Conservation (phyloP, 768 basidiomycete genomes). For the Termitomyces sp. region DNA sequence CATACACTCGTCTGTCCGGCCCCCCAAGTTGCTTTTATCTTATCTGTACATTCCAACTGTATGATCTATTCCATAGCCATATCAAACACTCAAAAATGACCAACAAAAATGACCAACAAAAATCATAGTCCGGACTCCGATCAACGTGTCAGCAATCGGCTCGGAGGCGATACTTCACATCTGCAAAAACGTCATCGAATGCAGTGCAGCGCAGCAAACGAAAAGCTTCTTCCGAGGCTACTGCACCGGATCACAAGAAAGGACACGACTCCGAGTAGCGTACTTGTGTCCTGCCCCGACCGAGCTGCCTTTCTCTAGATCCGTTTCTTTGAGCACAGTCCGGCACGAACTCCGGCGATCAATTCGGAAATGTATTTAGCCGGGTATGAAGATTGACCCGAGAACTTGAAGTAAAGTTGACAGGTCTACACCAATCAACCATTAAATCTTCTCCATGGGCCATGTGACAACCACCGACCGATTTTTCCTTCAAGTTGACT, state of each 20-base stretch:
- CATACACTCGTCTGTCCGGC: background rate
- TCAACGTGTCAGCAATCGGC: background rate
- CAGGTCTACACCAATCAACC: too few species aligned
- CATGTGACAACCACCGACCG: too few species aligned
- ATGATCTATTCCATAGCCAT: background rate
- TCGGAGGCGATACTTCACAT: background rate
- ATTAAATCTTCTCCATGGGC: too few species aligned
- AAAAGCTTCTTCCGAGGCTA: background rate
- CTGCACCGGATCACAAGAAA: background rate
- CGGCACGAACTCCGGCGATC: background rate
- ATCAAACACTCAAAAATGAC: background rate
- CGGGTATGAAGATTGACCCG: too few species aligned
- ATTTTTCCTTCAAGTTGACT: too few species aligned
- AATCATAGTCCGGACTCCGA: background rate
- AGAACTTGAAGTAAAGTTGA: too few species aligned
- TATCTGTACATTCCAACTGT: background rate
- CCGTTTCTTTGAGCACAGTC: background rate
- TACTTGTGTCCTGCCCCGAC: too few species aligned
- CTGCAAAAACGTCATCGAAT: background rate
- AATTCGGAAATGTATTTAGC: background rate
- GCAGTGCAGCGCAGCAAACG: background rate
- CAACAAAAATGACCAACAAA: too few species aligned
- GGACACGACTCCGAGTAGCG: too few species aligned
- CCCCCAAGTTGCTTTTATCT: background rate
- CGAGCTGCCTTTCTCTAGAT: too few species aligned